These are phyloP conservation scores for Mycena kentingensis DNA, from an alignment of 768 basidiomycete species.

Conservation along the genomic window DNA sequence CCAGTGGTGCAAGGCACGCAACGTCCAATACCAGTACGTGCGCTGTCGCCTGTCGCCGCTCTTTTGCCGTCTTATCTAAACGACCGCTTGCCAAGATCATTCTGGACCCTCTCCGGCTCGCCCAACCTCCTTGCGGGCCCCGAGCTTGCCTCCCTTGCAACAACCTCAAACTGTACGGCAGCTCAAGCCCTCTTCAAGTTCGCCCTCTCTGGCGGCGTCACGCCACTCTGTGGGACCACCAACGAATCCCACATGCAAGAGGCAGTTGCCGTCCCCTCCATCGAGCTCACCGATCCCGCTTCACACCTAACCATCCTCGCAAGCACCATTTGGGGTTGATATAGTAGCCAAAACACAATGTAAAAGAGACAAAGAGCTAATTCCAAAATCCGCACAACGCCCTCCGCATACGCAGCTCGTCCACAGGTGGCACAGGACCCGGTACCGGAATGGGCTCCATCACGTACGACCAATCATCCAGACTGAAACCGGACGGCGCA, in stretches of 20 bases:
- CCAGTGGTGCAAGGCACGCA: constrained; percentile 61
- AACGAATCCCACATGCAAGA: constrained; percentile 68
- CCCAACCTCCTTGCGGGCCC: constrained; percentile 59
- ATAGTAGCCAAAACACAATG: too few relatives aligned
- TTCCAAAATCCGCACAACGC: background rate
- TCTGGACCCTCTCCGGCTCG: constrained; percentile 87
- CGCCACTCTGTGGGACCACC: constrained; percentile 77
- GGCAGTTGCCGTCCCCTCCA: constrained; percentile 45
- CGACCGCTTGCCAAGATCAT: constrained; percentile 54
- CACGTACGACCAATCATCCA: constrained; percentile 18
- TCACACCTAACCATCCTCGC: constrained; percentile 4
- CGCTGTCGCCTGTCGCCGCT: constrained; percentile 4
- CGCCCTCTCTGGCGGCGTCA: constrained; percentile 65
- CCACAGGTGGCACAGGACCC: background rate
- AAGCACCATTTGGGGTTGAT: constrained; percentile 10
- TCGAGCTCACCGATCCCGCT: constrained; percentile 11
- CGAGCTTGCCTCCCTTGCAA: constrained; percentile 44
- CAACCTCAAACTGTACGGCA: constrained; percentile 52
- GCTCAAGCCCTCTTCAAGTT: constrained; percentile 71
- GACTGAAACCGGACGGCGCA: constrained; percentile 4
- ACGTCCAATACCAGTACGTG: constrained; percentile 71
- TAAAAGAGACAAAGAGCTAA: too few relatives aligned
- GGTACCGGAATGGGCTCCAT: background rate
- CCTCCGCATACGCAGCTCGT: background rate
- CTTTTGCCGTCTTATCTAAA: background rate